Evolutionary conservation across 2,329 filamentous ascomycete species (phyloP), one percentile per base, ranked within the genome.

Genomic region (Capronia coronata): DNA sequence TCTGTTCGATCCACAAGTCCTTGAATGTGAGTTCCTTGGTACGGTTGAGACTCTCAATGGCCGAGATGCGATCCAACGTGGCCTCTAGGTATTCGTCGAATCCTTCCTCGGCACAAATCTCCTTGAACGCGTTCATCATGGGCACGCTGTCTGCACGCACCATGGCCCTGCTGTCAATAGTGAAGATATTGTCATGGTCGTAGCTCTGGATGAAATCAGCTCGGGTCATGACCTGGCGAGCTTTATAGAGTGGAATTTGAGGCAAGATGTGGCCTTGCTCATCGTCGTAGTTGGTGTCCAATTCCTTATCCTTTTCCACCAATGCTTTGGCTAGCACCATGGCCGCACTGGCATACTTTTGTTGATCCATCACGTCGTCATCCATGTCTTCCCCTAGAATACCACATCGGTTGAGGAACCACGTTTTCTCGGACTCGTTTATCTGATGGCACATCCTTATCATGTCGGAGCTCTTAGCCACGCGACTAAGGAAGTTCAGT

Each of bases 281-380:
- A 0, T 75, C 69, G 65, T 89, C 77, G 63, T 88, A 91, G 6
- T 69, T 82, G 66, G 74, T 74, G n/a, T 79, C 75, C 70, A 78
- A 79, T 2, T 79, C 75, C 13, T 81, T 72, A 64, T 91, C 87
- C 59, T 80, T 79, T 52, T 94, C 86, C n/a, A 97, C 88, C 5
- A 98, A 80, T 1, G 89, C 89, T 59, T 86, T 85, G 16, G 91
- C 93, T 2, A 98, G 77, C 18, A 94, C 86, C 86, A 97, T 95
- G 30, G 93, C 89, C 10, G 88, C 90, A 10, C 89, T 87, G 39
- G 90, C 87, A 75, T 88, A 96, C 67, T 97, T 96, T 65, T 97
- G 89, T 67, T 96, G 87, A 63, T 96, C 88, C 84, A 97, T 97
- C 59, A 96, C 93, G 64, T 98, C 93, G 68, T 97, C 93, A 60